Conservation (phyloP, 2,329 filamentous ascomycete species). For the Coniella lustricola region DNA sequence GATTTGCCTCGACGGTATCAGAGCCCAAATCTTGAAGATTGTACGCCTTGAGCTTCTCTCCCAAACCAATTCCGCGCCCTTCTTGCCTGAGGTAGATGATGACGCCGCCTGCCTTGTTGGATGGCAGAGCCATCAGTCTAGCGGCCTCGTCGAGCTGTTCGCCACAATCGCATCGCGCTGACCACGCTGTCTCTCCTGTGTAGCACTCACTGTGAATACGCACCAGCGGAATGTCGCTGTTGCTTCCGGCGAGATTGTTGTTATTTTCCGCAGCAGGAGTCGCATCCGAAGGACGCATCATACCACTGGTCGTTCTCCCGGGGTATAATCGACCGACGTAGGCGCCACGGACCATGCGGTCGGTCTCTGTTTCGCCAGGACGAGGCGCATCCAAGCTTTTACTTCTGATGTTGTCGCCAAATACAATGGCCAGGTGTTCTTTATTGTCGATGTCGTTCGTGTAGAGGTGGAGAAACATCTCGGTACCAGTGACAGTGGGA, state of each 20-base stretch:
- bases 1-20: slow-evolving; percentile 96
- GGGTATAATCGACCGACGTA: slow-evolving; percentile 85
- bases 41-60: slow-evolving; percentile 96
- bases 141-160: slow-evolving; percentile 97
- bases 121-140: slow-evolving; percentile 75
- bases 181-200: slow-evolving; percentile 97
- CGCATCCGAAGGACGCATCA: slow-evolving; percentile 31
- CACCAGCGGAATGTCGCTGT: slow-evolving; percentile 55
- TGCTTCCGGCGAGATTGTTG: not conserved
- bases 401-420: slow-evolving; percentile 77
- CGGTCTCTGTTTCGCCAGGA: slow-evolving; percentile 75
- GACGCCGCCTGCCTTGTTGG: slow-evolving; percentile 64
- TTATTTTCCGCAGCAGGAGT: slow-evolving; percentile 3
- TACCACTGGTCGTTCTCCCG: slow-evolving; percentile 69
- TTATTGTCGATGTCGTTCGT: slow-evolving; percentile 89
- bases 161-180: slow-evolving; percentile 92
- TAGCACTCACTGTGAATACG: slow-evolving; percentile 98
- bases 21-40: slow-evolving; percentile 94
- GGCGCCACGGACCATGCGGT: slow-evolving; percentile 88
- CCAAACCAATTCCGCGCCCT: slow-evolving; percentile 87
- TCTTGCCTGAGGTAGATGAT: slow-evolving; percentile 96
- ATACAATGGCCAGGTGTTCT: slow-evolving; percentile 95
- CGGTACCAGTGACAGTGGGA: slow-evolving; percentile 80
- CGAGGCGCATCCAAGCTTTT: slow-evolving; percentile 62
- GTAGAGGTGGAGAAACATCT: slow-evolving; percentile 97